Evolutionary conservation across 768 basidiomycete genomes (phyloP), one percentile per base, ranked within the genome.

Genomic region (Boletus rufocinnamomeus): DNA sequence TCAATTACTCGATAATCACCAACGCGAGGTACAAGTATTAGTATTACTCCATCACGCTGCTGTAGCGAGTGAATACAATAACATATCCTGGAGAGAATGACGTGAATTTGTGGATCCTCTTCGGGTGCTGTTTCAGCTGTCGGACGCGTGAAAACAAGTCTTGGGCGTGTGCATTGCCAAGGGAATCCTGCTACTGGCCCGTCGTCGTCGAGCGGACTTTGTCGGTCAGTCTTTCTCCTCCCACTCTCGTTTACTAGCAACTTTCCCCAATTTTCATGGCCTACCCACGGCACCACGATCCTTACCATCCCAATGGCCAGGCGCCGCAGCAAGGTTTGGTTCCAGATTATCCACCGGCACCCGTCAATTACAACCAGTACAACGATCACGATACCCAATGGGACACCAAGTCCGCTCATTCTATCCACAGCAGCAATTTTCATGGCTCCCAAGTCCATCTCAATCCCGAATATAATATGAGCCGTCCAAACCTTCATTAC

Each of bases 371-470:
- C 32, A 74, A 77, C 61, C 78, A 80, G 57, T 81, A 83, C 61
- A 72, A 78, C 61, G 79, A 84, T 27, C 68, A 73, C 59, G 74
- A 77, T 51, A 57, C 68, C 43, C 79, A 80, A 1, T 82, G 81
- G 82, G 82, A 82, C 23, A 21, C 69, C 48, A 81, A 79, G 66
- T 86, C 84, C 6, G 74, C 77, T 47, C 84, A 85, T 59, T 88
- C 87, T 28, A 83, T 82, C 69, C 87, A 86, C 65, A 82, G 80
- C 70, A 63, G 50, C 25, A 51, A n/a, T 30, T 82, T 80, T 65
- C 80, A 79, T 63, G 84, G 87, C 72, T 91, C 90, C 6, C 88
- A 91, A 66, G 83, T 77, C 28, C 88, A 91, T 68, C 83, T 91
- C 62, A 83, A 84, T 53, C 81, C 87, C 30, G 69, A 73, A 27